These are phyloP conservation scores for Pythium angustatum DNA, from an alignment of 352 stramenopile species.

Conservation along the genomic window DNA sequence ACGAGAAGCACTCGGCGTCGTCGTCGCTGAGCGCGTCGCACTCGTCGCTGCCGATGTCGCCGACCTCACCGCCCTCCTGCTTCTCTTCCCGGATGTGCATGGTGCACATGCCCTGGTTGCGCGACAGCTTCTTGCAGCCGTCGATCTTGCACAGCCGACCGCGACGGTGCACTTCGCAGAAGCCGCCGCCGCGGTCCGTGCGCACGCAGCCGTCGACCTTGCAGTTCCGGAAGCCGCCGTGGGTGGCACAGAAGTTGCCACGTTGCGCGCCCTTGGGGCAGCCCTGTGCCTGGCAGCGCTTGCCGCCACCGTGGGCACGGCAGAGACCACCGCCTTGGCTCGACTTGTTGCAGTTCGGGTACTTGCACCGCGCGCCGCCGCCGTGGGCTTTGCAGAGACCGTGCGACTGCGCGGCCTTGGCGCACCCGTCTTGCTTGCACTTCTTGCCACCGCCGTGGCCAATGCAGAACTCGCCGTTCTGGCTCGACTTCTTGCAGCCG, in stretches of 20 bases:
- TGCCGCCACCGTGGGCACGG: slow-evolving; percentile 71
- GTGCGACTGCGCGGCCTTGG: slow-evolving; percentile 85
- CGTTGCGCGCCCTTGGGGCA: slow-evolving; percentile 83
- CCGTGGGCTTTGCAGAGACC: slow-evolving; percentile 85
- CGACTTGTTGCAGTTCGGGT: slow-evolving; percentile 76
- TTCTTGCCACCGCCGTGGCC: slow-evolving; percentile 86
- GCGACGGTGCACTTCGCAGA: slow-evolving; percentile 84
- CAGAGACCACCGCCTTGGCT: slow-evolving; percentile 76
- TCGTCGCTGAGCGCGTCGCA: slow-evolving; percentile 12
- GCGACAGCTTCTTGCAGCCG: slow-evolving; percentile 86
- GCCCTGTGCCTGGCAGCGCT: slow-evolving; percentile 67
- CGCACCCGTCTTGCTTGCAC: slow-evolving; percentile 79
- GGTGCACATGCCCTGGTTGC: slow-evolving; percentile 89
- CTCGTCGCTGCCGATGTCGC: slow-evolving; percentile 11
- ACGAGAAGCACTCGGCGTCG: slow-evolving; percentile 19
- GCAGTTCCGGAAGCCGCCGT: slow-evolving; percentile 87
- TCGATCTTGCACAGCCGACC: slow-evolving; percentile 81
- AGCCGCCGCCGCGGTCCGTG: slow-evolving; percentile 80
- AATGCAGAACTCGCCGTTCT: slow-evolving; percentile 88
- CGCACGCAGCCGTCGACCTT: slow-evolving; percentile 83
- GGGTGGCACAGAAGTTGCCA: slow-evolving; percentile 83
- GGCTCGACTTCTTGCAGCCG: slow-evolving; percentile 85
- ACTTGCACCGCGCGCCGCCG: slow-evolving; percentile 82
- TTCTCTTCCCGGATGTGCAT: slow-evolving; percentile 89
- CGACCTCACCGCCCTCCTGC: slow-evolving; percentile 37